Evolutionary conservation across 306 rosid genomes (phyloP), one percentile per base, ranked within the genome.

Genomic region (Ochetophila trinervis): DNA sequence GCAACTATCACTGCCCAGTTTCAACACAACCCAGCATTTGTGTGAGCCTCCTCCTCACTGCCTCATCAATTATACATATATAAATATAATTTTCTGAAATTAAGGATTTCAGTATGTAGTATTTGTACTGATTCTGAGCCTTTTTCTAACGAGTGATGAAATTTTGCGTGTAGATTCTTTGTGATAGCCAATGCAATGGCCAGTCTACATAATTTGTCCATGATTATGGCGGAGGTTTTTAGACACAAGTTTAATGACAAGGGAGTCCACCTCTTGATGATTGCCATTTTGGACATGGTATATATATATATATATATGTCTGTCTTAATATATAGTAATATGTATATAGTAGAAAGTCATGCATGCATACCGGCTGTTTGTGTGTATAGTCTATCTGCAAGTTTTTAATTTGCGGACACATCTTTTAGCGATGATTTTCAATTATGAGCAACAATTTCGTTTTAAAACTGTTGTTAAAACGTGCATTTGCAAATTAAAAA

Each of bases 231-330:
- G 54, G 85, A 86, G 1, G 6, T 86, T 11, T 76, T 83, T n/a
- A 86, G 91, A 45, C 72, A 70, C 52, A 77, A 65, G 17, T 53
- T 83, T 57, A 87, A 83, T 64, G 79, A 72, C 72, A 80, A 81
- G 57, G 90, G 94, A 58, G 84, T 86, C 55, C 74, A 87, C 53
- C 82, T 87, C 56, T 87, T 85, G 37, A 60, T 78, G 45, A 69
- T 86, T 72, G 91, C 97, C 62, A 84, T 93, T 74, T 63, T 90
- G 67, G 98, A 93, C 79, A 71, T 86, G 98, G 98, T 93, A 81
- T 18, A 2, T 18, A 10, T 12, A 6, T 40, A 12, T 40, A 40
- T 36, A 36, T 36, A 5, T 5, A 36, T 10, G 42, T 3, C 9
- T 7, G 6, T n/a, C 6, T n/a, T 1, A 57, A 3, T 18, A 0